Percentiles rank a stretch among this genome's conserved stretches.
phyloP scores from a whole-genome alignment of 495 filamentous ascomycete species.

The Penicillium canariense region DNA sequence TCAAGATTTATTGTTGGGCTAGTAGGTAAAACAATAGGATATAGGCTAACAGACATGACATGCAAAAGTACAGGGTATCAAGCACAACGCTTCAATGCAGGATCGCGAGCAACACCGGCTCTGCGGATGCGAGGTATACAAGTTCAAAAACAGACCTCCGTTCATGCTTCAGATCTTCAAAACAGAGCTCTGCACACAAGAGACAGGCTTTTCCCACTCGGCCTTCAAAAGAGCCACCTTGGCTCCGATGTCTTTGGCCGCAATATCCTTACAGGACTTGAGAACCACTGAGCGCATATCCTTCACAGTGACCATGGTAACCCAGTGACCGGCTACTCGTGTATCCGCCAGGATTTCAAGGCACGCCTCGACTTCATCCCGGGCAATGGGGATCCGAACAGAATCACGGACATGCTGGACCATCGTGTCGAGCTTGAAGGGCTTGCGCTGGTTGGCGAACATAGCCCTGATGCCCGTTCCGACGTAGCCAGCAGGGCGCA shows the following conservation, averaged over 20 bases:
- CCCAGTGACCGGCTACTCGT: conserved; percentile 45
- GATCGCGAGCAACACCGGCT: conserved; percentile 28
- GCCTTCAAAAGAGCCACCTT: conserved; percentile 37
- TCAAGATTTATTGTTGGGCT: conserved; percentile 17
- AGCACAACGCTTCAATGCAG: conserved; percentile 35
- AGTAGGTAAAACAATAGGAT: conserved; percentile 15
- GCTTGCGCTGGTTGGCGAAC: conserved; percentile 37
- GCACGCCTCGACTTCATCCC: conserved; percentile 41
- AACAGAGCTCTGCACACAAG: conserved; percentile 11
- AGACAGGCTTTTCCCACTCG: conserved; percentile 27
- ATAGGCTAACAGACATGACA: conserved; percentile 4
- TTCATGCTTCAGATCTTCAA: conserved; percentile 15
- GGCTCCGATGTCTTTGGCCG: conserved; percentile 37
- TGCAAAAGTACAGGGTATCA: conserved; percentile 28
- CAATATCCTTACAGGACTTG: conserved; percentile 43
- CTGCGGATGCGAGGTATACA: conserved; percentile 28
- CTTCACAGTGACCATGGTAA: conserved; percentile 42
- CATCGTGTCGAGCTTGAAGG: conserved; percentile 40
- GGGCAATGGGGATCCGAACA: conserved; percentile 38
- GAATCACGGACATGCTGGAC: conserved; percentile 42
- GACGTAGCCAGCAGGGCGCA: conserved; percentile 38
- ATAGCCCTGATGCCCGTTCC: conserved; percentile 35
- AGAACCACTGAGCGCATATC: conserved; percentile 43
- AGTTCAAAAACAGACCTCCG: conserved; percentile 7
- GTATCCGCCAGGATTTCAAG: conserved; percentile 42